Percentiles rank a stretch among this genome's conserved stretches.
Conservation (phyloP, 495 filamentous ascomycete genomes). For the Hypomontagnella monticulosa region DNA sequence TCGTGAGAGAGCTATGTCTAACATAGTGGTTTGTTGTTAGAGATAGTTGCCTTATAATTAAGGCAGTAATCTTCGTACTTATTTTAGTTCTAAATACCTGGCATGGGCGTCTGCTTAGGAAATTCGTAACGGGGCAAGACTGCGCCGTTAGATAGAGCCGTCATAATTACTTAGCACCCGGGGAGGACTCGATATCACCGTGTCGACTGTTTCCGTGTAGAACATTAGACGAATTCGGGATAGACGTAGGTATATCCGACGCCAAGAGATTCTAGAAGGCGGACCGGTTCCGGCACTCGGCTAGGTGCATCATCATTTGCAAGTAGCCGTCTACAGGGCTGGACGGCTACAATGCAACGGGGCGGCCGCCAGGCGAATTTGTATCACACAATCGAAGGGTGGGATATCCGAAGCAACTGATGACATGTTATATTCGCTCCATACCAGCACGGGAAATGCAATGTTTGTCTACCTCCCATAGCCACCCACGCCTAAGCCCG, state of each 20-base stretch:
- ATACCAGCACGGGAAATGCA: neutral
- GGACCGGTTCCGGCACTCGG: neutral
- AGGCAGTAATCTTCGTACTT: too few relatives aligned
- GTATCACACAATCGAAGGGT: constrained; percentile 34
- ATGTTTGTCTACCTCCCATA: constrained; percentile 11
- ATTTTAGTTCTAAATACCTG: too few relatives aligned
- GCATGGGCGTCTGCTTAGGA: too few relatives aligned
- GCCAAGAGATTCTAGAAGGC: constrained; percentile 12
- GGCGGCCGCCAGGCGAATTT: constrained; percentile 32
- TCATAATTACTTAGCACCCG: too few relatives aligned
- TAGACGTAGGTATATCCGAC: neutral
- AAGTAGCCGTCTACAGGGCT: constrained; percentile 18
- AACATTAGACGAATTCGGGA: neutral
- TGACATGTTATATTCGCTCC: constrained; percentile 8
- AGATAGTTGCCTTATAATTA: too few relatives aligned
- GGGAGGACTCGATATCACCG: neutral
- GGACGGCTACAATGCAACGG: constrained; percentile 14
- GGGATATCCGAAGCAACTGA: neutral
- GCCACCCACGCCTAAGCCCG: constrained; percentile 7
- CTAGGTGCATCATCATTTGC: constrained; percentile 10
- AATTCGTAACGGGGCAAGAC: too few relatives aligned
- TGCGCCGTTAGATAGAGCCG: too few relatives aligned
- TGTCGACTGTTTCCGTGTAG: too few relatives aligned
- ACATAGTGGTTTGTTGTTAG: too few relatives aligned
- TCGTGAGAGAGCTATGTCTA: too few relatives aligned